Conservation (phyloP, 192 early-diverging fungal genomes). For the Coemansia asiatica region DNA sequence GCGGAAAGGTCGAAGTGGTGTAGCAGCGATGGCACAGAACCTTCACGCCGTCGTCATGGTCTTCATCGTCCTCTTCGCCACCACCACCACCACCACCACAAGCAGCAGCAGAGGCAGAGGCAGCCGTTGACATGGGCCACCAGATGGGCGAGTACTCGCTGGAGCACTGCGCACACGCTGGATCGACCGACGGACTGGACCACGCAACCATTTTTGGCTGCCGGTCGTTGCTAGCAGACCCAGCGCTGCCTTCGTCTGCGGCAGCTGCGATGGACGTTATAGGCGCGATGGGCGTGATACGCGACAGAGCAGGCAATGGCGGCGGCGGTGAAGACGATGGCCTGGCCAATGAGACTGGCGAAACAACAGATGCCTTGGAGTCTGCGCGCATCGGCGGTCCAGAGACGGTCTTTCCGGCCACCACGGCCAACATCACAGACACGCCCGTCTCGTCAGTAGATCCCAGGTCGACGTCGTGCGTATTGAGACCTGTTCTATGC, state of each 20-base stretch:
- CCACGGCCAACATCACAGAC: constrained; percentile 17
- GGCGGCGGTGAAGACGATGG: constrained; percentile 4
- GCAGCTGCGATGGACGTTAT: too few species aligned
- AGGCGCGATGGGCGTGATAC: too few species aligned
- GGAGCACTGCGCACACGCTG: constrained; percentile 28
- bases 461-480: constrained; percentile 12
- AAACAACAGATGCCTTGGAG: constrained; percentile 1
- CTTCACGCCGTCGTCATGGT: not conserved
- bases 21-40: constrained; percentile 51
- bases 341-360: not conserved
- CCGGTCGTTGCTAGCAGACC: not conserved
- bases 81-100: not conserved
- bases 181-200: constrained; percentile 26
- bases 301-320: not conserved
- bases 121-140: constrained; percentile 32
- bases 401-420: constrained; percentile 19
- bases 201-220: constrained; percentile 14
- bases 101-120: not conserved
- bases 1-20: not conserved
- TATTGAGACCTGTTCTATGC: not conserved
- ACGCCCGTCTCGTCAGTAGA: constrained; percentile 16
- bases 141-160: constrained; percentile 41
- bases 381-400: constrained; percentile 4
- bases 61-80: not conserved
- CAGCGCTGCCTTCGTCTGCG: not conserved